Evolutionary conservation across 257 asterid genomes (phyloP), one percentile per base, ranked within the genome.

Genomic region (Nicotiana otophora): DNA sequence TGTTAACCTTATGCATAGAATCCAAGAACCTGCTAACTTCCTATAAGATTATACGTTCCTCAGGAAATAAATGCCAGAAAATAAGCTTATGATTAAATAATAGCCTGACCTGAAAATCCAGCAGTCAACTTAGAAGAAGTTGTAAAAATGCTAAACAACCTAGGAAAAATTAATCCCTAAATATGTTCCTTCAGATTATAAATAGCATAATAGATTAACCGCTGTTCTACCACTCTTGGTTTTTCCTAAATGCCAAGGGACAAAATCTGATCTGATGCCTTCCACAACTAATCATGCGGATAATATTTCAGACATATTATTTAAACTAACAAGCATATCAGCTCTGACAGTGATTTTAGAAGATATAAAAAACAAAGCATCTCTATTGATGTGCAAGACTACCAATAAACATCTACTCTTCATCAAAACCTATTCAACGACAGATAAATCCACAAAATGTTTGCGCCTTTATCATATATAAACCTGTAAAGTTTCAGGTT

Each of bases 101-200:
- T 51, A 46, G 16, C 20, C 80, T 48, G 80, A 74, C 63, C 80
- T 74, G 15, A 51, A 74, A 74, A 48, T 74, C 80, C 42, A 51
- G 63, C 36, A 75, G 16, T 51, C 17, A 26, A 26, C 28, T 51
- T 46, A 74, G 33, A 23, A 48, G 14, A 12, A 23, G 42, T 14
- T 74, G 20, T 62, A 48, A 72, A 74, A 74, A 46, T 3, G 51
- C 23, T 3, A 17, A 34, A 16, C 26, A 17, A 23, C 15, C 9
- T 7, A 67, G 8, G 16, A 74, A 48, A 62, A 51, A 74, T 51
- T 0, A 74, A 58, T 58, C 23, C 9, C n/a, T 5, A 58, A 58
- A 58, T 19, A 19, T n/a, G 64, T 58, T 19, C 10, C 64, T 58
- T 58, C 64, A 58, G 64, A 19, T 58, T 58, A 58, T 6, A 58